Evolutionary conservation across 2,329 filamentous ascomycete genomes (phyloP), one percentile per base, ranked within the genome.

Genomic region (Diplodia corticola): DNA sequence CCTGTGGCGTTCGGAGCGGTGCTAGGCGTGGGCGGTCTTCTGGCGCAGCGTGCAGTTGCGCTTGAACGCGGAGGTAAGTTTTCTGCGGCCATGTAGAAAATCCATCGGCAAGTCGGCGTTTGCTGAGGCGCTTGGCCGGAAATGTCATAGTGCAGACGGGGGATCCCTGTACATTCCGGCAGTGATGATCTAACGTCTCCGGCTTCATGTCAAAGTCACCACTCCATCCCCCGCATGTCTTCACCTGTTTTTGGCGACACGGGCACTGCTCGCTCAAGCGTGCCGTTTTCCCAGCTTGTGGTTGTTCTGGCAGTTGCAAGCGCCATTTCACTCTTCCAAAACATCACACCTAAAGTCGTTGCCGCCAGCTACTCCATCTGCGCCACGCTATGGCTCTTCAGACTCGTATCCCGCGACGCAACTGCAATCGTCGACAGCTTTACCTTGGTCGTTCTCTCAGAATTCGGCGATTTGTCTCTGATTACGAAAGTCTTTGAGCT

Each of bases 121-220:
- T 49, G 37, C 24, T 30, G 6, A 55, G 13, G 6, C 51, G 37
- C 40, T 49, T 33, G 26, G 9, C 40, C 40, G 1, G 7, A 50
- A 61, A 30, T 5, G 28, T 17, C 10, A 17, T 65, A 65, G 63
- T 7, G 12, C n/a, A 2, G 4, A 4, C 63, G 49, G 10, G 61
- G 28, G 20, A 65, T 55, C 63, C 51, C 51, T 65, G 63, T 49
- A 61, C 63, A 65, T 65, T 54, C 50, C 37, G 40, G 51, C 37
- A 30, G 12, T 33, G 50, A 49, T 57, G 63, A 57, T 65, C 50
- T 57, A 65, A 65, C 63, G 28, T 12, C 50, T 49, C 50, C 35
- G 13, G 46, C 49, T 48, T 44, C 50, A 64, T 6, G 24, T 53
- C 33, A 5, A 48, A 48, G 9, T 55, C 37, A 35, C 40, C 37